Evolutionary conservation across 768 basidiomycete species (phyloP), one percentile per base, ranked within the genome.

Genomic region (Hydnomerulius pinastri): DNA sequence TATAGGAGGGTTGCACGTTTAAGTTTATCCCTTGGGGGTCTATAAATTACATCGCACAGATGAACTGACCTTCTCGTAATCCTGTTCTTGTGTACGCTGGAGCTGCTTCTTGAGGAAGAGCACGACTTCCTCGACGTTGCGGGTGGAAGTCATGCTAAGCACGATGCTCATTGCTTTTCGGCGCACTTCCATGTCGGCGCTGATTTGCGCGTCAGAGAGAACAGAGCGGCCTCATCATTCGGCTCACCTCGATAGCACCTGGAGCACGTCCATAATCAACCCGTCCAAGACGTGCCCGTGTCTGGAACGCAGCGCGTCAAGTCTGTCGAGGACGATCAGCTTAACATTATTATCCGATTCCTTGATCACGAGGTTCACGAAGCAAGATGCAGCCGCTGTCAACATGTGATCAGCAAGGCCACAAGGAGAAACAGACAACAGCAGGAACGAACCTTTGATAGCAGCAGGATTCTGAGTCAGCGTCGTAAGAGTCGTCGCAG

Each of bases 301-400:
- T 62, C 86, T 91, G 4, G 83, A 75, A 37, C 91, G 82, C 18
- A 99, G 77, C 28, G 70, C 72, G 47, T 98, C 91, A 29, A 99
- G 79, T 38, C 97, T 85, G 64, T 96, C 91, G 21, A 99, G 78
- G 15, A 98, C 96, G 51, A 98, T 98, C 38, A 98, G 81, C 71
- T 98, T 98, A 69, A 98, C 96, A 60, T 99, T 99, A 73, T 98
- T 99, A 73, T 98, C 96, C 2, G 94, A 92, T 71, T 98, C 96
- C 72, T 95, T 96, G 67, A 88, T 78, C 52, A 94, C 86, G 39
- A 98, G 82, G 56, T 83, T 89, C 61, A 97, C 91, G 56, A 96
- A 85, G 56, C 82, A 89, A 8, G 86, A 82, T 4, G 94, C 95
- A 41, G 94, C 90, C 54, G 96, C 95, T 96, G 51, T 43, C 32